These are phyloP conservation scores for Talaromyces sp. DNA, from an alignment of 2,329 filamentous ascomycete genomes.

Conservation along the genomic window DNA sequence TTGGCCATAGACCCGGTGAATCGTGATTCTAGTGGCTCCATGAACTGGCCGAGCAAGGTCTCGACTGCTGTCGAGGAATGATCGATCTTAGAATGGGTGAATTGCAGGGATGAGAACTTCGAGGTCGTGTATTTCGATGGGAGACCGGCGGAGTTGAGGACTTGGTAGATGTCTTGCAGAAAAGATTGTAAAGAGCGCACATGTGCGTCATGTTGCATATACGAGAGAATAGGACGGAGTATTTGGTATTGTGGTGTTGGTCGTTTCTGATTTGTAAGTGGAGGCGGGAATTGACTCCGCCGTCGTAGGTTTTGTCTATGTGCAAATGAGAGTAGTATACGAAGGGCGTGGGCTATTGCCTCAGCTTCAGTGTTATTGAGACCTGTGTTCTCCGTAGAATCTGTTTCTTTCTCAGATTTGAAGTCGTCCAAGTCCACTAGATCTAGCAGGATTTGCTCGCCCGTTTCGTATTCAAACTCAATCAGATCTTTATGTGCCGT, in stretches of 20 bases:
- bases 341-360: slow-evolving; percentile 63
- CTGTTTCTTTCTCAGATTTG: slow-evolving; percentile 27
- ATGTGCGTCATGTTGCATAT: slow-evolving; percentile 50
- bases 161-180: slow-evolving; percentile 30
- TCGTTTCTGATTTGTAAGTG: slow-evolving; percentile 51
- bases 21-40: slow-evolving; percentile 43
- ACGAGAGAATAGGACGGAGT: slow-evolving; percentile 56
- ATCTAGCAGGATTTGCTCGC: slow-evolving; percentile 63
- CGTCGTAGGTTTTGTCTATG: slow-evolving; percentile 69
- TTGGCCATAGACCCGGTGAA: slow-evolving; percentile 38
- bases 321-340: slow-evolving; percentile 72
- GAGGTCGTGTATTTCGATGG: slow-evolving; percentile 26
- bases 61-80: slow-evolving; percentile 32
- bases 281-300: slow-evolving; percentile 62
- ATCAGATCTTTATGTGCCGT: slow-evolving; percentile 59
- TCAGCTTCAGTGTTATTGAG: slow-evolving; percentile 55
- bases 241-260: slow-evolving; percentile 54
- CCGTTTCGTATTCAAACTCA: slow-evolving; percentile 52
- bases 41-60: slow-evolving; percentile 41
- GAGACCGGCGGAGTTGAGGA: slow-evolving; percentile 34
- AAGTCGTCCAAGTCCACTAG: slow-evolving; percentile 58
- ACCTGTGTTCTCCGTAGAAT: slow-evolving; percentile 19
- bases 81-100: slow-evolving; percentile 13
- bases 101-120: slow-evolving; percentile 27
- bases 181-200: slow-evolving; percentile 35